Base-by-base conservation (phyloP, 2,329 filamentous ascomycete species). In the Sporothrix luriei region DNA sequence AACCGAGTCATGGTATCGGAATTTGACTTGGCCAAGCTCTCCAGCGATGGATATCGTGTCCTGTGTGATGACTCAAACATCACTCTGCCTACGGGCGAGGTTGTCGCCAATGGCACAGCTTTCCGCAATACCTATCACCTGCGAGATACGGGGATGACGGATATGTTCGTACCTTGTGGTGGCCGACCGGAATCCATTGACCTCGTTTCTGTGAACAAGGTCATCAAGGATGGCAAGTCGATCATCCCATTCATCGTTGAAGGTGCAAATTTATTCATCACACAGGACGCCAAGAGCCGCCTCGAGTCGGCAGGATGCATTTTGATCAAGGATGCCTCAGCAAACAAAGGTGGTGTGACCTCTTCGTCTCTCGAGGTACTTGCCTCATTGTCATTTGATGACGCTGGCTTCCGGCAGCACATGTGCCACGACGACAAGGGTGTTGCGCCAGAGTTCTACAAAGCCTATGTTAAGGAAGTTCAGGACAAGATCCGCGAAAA, bases 61-160 rank as follows among this genome's bases (percentile, higher is more conserved):
- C 85, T 99, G 54, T 92, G 96, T 69, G 95, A 99, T 72, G 94
- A 99, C 74, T 91, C 83, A 77, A 95, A 97, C 79, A 81, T 97
- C 77, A 93, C 84, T n/a, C 87, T 99, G 21, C 95, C 95, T 13
- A 91, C 79, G 43, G 95, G 95, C 66, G 95, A 99, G 80, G 80
- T 93, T 6, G 85, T 99, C 73, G 87, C 89, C 81, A 98, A 97
- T 79, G 95, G 95, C 70, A 98, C 93, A 43, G 86, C 90, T 2
- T 99, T 99, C 91, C 93, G 95, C 72, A 99, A 99, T 83, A 96
- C 93, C 26, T 99, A 94, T 85, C 95, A 99, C 78, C 87, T 98
- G 64, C 92, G 94, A 62, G 87, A 90, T 71, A 89, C 85, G 21
- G 87, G 91, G 68, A 80, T 89, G 65, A 94, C 92, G 69, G 95